These are phyloP conservation scores for Actinomortierella wolfii DNA, from an alignment of 371 early-diverging fungal species.

Conservation along the genomic window DNA sequence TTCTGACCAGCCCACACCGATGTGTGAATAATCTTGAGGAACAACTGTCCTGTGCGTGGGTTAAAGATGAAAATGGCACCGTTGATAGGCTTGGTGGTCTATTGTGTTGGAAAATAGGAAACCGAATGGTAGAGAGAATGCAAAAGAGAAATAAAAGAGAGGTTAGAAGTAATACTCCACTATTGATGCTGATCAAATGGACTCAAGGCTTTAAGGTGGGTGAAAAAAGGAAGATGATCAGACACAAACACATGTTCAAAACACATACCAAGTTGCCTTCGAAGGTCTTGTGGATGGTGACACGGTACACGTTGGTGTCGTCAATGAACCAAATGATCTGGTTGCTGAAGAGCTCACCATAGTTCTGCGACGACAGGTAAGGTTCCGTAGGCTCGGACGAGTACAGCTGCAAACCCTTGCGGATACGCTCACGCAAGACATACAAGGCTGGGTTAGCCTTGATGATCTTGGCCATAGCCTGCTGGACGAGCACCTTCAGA, in stretches of 20 bases:
- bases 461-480: conserved; percentile 98
- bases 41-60: conserved; percentile 98
- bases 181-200: too few species aligned
- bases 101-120: conserved; percentile 1
- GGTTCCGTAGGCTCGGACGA: conserved; percentile 99
- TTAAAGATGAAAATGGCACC: conserved; percentile 99
- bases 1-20: conserved; percentile 99
- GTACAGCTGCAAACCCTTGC: conserved; percentile 98
- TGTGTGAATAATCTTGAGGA: conserved; percentile 98
- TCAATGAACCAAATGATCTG: conserved; percentile 99
- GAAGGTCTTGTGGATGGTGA: conserved; percentile 99
- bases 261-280: conserved; percentile 91
- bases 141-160: too few species aligned
- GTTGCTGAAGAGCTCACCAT: conserved; percentile 96
- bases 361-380: conserved; percentile 94
- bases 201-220: too few species aligned
- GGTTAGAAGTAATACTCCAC: too few species aligned
- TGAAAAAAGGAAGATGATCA: too few species aligned
- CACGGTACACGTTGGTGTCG: conserved; percentile 99
- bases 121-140: conserved; percentile 5
- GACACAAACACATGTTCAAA: too few species aligned
- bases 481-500: conserved; percentile 96
- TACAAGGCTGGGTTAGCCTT: conserved; percentile 98
- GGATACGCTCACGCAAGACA: conserved; percentile 97
- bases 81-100: conserved; percentile 96